Evolutionary conservation across 306 rosid species (phyloP).

Genomic region (Vigna mungo): DNA sequence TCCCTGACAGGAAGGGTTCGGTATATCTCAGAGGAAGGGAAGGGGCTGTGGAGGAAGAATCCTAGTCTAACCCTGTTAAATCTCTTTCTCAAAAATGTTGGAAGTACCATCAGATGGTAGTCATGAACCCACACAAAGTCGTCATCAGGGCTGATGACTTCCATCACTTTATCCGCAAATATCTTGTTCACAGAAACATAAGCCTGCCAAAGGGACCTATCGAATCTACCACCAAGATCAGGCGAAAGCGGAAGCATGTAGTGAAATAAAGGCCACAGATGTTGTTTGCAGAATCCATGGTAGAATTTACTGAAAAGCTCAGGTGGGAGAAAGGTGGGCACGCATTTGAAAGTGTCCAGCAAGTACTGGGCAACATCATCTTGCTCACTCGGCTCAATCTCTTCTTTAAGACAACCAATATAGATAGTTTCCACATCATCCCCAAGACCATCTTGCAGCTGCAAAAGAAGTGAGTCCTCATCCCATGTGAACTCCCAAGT

Average conservation of each 20-base stretch:
- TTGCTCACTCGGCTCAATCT: constrained; percentile 69
- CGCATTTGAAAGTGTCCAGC: constrained; percentile 81
- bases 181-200: constrained; percentile 92
- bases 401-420: constrained; percentile 86
- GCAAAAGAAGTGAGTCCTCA: constrained; percentile 88
- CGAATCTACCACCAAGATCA: constrained; percentile 86
- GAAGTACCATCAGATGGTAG: constrained; percentile 91
- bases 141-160: constrained; percentile 71
- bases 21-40: constrained; percentile 62
- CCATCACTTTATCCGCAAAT: constrained; percentile 93
- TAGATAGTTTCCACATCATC: constrained; percentile 85
- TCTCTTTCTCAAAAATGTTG: constrained; percentile 81
- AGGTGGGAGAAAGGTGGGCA: constrained; percentile 80
- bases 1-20: constrained; percentile 92
- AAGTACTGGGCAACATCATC: constrained; percentile 84
- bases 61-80: constrained; percentile 54
- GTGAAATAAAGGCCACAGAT: constrained; percentile 89
- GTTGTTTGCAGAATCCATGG: constrained; percentile 92
- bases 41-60: constrained; percentile 56
- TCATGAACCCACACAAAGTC: constrained; percentile 87
- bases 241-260: constrained; percentile 93
- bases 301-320: constrained; percentile 86
- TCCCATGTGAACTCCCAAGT: constrained; percentile 80
- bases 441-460: constrained; percentile 90
- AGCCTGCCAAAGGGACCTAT: constrained; percentile 88